Percentiles rank a stretch among this genome's conserved stretches.
Conservation (phyloP, 169 alveolate species). For the Amoebophrya sp. region DNA sequence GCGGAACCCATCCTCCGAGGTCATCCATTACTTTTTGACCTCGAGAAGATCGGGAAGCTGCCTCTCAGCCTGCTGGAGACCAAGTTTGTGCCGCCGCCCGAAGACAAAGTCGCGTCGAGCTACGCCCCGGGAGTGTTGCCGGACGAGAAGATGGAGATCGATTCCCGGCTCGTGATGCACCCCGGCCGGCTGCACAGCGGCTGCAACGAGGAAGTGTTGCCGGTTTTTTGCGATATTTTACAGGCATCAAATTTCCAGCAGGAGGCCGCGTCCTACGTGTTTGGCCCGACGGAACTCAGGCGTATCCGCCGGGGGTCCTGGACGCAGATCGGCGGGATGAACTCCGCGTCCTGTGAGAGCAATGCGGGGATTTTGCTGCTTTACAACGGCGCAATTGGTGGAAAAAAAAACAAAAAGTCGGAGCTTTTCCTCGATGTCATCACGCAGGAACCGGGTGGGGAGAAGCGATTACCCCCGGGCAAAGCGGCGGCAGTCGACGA, state of each 20-base stretch:
- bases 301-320: background rate
- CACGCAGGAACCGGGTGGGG: background rate
- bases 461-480: background rate
- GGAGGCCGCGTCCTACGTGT: background rate
- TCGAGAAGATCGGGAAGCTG: too few relatives aligned
- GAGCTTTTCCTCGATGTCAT: background rate
- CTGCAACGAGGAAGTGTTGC: background rate
- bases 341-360: background rate
- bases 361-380: background rate
- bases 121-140: background rate
- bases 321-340: background rate
- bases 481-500: background rate
- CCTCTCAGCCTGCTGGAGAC: too few relatives aligned
- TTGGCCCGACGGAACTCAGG: background rate
- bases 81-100: background rate
- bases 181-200: background rate
- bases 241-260: background rate
- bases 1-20: too few relatives aligned
- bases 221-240: background rate
- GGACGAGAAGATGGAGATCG: background rate
- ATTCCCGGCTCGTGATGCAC: background rate
- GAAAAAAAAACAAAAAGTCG: background rate
- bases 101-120: background rate
- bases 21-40: too few relatives aligned
- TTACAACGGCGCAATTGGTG: background rate